A percentile compares a stretch with the other conserved stretches of the same genome.
phyloP scores from a whole-genome alignment of 441 rosid genomes.

The Euphorbia corollata region DNA sequence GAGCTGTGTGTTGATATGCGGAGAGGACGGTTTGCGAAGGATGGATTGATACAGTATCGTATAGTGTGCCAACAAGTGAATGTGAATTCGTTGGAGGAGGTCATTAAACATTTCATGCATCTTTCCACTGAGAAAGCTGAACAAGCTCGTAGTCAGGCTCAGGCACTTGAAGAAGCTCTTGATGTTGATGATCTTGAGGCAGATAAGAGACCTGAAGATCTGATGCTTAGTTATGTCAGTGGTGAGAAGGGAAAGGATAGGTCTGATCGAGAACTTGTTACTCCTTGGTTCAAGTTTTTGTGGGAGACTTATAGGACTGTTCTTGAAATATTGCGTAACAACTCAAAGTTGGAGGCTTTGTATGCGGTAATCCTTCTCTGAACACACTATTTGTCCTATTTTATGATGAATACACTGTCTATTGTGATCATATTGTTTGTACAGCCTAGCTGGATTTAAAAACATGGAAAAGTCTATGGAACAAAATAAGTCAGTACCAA shows the following conservation, averaged over 20 bases:
- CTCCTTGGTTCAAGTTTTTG: conserved; percentile 99
- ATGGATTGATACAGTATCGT: conserved; percentile 90
- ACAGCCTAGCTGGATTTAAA: no score
- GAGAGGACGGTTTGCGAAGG: conserved; percentile 93
- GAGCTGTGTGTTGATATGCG: conserved; percentile 96
- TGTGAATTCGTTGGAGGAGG: conserved; percentile 94
- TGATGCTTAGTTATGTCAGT: conserved; percentile 95
- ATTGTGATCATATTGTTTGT: not conserved
- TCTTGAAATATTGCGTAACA: conserved; percentile 87
- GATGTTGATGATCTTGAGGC: conserved; percentile 99
- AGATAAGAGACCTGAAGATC: conserved; percentile 90
- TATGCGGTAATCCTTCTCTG: conserved; percentile 66
- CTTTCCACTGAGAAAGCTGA: conserved; percentile 96
- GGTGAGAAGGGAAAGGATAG: conserved; percentile 99
- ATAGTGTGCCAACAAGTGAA: conserved; percentile 96
- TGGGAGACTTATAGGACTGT: conserved; percentile 99
- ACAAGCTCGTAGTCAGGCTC: conserved; percentile 85
- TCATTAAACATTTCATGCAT: conserved; percentile 90
- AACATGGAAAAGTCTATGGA: not conserved
- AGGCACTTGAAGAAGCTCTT: conserved; percentile 94
- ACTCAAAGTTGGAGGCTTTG: conserved; percentile 91
- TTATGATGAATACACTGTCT: not conserved
- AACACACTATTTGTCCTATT: not conserved
- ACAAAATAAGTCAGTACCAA: conserved; percentile 7
- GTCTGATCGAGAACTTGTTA: conserved; percentile 93